Evolutionary conservation across 129 eudicot species (phyloP), one percentile per base, ranked within the genome.

Genomic region (Pittosporum tobira): DNA sequence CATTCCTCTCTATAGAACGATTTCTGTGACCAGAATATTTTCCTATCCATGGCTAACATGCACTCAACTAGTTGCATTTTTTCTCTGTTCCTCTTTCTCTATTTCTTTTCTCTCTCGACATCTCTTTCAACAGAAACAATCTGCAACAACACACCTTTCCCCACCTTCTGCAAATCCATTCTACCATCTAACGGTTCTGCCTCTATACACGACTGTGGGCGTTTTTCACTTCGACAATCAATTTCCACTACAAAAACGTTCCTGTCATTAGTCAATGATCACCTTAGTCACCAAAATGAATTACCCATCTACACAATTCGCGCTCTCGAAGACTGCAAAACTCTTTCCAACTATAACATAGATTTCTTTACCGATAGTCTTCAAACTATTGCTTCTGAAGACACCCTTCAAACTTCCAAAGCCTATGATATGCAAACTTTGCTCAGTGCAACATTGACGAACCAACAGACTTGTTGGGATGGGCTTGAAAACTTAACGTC

Each of bases 291-390:
- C 25, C 5, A 6, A 2, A 1, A 3, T 1, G 14, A 16, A 5
- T 43, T 50, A 3, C 40, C 73, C 14, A 18, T 48, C 37, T 48
- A 11, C 15, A 61, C 64, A 4, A 29, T 51, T 25, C 56, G 18
- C n/a, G 78, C 69, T 12, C 78, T 73, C 27, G 37, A 66, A 47
- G 78, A 73, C 54, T 73, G 78, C 51, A 51, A 53, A 19, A 15
- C 34, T 40, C 69, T 73, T 26, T 19, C 43, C 24, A 6, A n/a
- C 34, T 64, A 21, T 12, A 73, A 58, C 46, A 10, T 31, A 1
- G 66, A 58, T 28, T 57, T 58, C 55, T 49, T 59, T 58, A 21
- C 67, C 20, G 29, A 8, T 21, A 61, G 73, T 0, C 20, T 24
- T 22, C 38, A 48, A 9, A 12, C 28, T 3, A 26, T 61, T 5